phyloP scores from a whole-genome alignment of 2,329 filamentous ascomycete genomes.

The Pseudogymnoascus sp. region DNA sequence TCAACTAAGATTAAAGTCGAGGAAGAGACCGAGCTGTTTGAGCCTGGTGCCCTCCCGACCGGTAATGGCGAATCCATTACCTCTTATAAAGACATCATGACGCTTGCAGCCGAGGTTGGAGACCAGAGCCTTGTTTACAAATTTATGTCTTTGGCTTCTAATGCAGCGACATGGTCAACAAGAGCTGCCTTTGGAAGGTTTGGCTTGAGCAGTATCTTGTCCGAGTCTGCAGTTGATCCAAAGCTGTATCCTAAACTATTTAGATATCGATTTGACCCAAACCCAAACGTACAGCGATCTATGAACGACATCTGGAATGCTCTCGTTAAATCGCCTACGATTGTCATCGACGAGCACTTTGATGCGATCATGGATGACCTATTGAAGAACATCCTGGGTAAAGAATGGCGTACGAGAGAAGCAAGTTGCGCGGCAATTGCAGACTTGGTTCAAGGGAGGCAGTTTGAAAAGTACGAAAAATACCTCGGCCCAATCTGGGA shows the following conservation, averaged over 20 bases:
- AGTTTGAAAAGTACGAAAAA: constrained; percentile 68
- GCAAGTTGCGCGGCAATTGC: constrained; percentile 86
- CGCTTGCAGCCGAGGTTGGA: constrained; percentile 87
- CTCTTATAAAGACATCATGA: constrained; percentile 97
- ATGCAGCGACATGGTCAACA: constrained; percentile 96
- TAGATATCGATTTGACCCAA: constrained; percentile 91
- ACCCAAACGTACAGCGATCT: constrained; percentile 80
- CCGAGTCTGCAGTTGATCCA: constrained; percentile 78
- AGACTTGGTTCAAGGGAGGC: constrained; percentile 76
- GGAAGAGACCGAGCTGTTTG: constrained; percentile 86
- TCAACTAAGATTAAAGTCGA: constrained; percentile 64
- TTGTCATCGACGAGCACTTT: constrained; percentile 72
- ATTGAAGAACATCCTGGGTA: constrained; percentile 74
- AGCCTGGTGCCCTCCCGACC: constrained; percentile 80
- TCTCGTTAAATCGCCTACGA: constrained; percentile 78
- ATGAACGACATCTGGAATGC: constrained; percentile 99
- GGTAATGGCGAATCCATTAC: constrained; percentile 84
- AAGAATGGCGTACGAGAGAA: constrained; percentile 88
- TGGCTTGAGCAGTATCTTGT: constrained; percentile 83
- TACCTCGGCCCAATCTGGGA: constrained; percentile 82
- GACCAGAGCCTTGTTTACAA: constrained; percentile 95
- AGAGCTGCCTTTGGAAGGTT: constrained; percentile 92
- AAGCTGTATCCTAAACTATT: constrained; percentile 94
- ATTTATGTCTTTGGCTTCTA: constrained; percentile 95
- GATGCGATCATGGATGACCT: constrained; percentile 84